Base-by-base conservation (phyloP, 352 stramenopile species). In the Phytopythium chamaehyphon region DNA sequence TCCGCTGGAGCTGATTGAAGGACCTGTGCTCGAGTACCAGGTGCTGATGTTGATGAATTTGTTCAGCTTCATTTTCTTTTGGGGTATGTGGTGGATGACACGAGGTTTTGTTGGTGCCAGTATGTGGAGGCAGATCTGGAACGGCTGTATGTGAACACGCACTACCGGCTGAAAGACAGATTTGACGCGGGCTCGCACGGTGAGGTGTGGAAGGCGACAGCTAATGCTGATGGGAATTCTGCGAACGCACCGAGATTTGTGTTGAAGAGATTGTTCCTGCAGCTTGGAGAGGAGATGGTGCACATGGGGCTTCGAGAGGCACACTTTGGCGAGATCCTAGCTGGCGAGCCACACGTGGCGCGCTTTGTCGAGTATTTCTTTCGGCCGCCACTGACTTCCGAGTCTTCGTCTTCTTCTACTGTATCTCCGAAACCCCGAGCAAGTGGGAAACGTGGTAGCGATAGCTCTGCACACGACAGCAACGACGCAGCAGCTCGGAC, bases 331-430 rank as follows among this genome's bases (percentile, higher is more conserved):
- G 47, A 47, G 19, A 23, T 78, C 3, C 55, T 90, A 19, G 52
- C 59, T 6, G 54, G 51, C 0, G 74, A 90, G 43, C 73, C 61
- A 15, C 84, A 91, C 50, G 70, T 96, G 18, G 57, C 86, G 31
- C 64, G 87, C n/a, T 96, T 93, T 43, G 79, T 96, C 28, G 87
- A 96, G 64, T 82, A 91, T 43, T 92, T 96, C 46, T 94, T 95
- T 61, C 74, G 83, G 0, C 70, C 71, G 1, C 45, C 54, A 6
- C 44, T 60, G 44, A 36, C 44, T 1, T n/a, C 33, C 6, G 12
- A 26, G 16, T 38, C 7, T 14, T 6, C 51, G 18, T 23, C 18
- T 11, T 33, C 28, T 5, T 33, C 28, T 33, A 33, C 28, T 33
- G 28, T 33, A 5, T 33, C 28, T 9, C 28, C 28, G 14, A n/a